Percentiles rank a stretch among this genome's conserved stretches.
Conservation (phyloP, 148 eudicot species). For the Arbutus unedo region DNA sequence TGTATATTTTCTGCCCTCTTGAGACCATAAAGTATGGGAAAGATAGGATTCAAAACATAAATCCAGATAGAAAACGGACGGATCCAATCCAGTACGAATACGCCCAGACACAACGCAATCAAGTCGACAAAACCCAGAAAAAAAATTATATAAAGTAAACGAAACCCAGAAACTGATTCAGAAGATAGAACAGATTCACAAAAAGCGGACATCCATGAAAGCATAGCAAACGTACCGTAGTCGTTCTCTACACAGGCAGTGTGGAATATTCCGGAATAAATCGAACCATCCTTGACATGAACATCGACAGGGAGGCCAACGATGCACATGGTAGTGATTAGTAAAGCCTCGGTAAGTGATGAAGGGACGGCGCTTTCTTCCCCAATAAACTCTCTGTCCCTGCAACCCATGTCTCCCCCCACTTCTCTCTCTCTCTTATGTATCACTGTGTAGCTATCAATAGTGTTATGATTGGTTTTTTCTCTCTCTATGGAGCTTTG, state of each 20-base stretch:
- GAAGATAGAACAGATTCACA: not conserved
- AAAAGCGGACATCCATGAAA: not conserved
- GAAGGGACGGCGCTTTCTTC: conserved; percentile 20
- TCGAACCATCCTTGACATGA: conserved; percentile 66
- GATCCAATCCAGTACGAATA: conserved; percentile 27
- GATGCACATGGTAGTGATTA: conserved; percentile 71
- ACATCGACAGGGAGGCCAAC: conserved; percentile 84
- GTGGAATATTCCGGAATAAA: conserved; percentile 79
- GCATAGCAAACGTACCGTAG: conserved; percentile 42
- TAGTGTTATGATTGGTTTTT: not conserved
- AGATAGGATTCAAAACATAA: not conserved
- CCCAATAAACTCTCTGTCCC: conserved; percentile 29
- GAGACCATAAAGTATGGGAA: not conserved
- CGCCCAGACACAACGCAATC: conserved; percentile 12
- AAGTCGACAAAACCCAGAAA: conserved; percentile 3
- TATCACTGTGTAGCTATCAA: not conserved
- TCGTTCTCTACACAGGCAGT: conserved; percentile 57
- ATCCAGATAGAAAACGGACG: conserved; percentile 23
- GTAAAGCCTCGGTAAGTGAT: conserved; percentile 49
- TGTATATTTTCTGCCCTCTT: not conserved
- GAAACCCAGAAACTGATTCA: conserved; percentile 17
- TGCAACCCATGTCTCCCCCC: conserved; percentile 41
- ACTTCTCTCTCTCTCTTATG: conserved; percentile 3
- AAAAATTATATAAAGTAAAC: not conserved
- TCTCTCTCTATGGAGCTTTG: not conserved